Percentiles rank a stretch among this genome's conserved stretches.
Evolutionary conservation across 1,139 yeast genomes (phyloP).

Genomic region (Hanseniaspora gamundiae): DNA sequence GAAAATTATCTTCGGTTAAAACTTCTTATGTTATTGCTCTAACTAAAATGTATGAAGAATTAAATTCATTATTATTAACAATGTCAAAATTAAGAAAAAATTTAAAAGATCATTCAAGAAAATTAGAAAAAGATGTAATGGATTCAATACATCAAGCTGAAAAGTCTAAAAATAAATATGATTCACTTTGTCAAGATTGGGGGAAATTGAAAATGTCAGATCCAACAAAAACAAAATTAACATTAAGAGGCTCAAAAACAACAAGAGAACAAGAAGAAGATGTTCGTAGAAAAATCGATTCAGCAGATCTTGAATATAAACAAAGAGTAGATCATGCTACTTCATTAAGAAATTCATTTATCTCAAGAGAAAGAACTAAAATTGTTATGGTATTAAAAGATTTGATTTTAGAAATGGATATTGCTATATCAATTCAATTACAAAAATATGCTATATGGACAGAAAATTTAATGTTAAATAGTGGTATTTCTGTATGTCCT

Average conservation of each 20-base stretch:
- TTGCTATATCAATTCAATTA: constrained; percentile 77
- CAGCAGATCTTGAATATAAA: constrained; percentile 78
- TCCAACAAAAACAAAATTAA: constrained; percentile 70
- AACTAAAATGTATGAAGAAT: constrained; percentile 77
- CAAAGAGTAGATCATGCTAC: constrained; percentile 64
- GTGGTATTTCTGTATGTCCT: constrained; percentile 77
- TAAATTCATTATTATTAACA: constrained; percentile 57
- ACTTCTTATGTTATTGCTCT: constrained; percentile 67
- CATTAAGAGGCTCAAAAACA: constrained; percentile 64
- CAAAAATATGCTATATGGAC: constrained; percentile 82
- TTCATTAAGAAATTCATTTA: constrained; percentile 59
- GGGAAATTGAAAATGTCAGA: constrained; percentile 73
- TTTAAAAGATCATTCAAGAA: constrained; percentile 68
- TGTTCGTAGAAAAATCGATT: constrained; percentile 62
- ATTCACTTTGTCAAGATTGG: constrained; percentile 71
- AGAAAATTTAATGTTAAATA: constrained; percentile 71
- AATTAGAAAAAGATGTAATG: constrained; percentile 69
- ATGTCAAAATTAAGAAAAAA: constrained; percentile 61
- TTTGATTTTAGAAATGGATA: constrained; percentile 72
- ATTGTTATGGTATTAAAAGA: constrained; percentile 63
- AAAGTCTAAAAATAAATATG: constrained; percentile 75
- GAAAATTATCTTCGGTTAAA: constrained; percentile 60
- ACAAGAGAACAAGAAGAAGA: constrained; percentile 91
- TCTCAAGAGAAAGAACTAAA: constrained; percentile 66
- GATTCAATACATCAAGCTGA: constrained; percentile 80